Evolutionary conservation across 2,329 filamentous ascomycete genomes (phyloP).

Genomic region (Fulvia fulva): DNA sequence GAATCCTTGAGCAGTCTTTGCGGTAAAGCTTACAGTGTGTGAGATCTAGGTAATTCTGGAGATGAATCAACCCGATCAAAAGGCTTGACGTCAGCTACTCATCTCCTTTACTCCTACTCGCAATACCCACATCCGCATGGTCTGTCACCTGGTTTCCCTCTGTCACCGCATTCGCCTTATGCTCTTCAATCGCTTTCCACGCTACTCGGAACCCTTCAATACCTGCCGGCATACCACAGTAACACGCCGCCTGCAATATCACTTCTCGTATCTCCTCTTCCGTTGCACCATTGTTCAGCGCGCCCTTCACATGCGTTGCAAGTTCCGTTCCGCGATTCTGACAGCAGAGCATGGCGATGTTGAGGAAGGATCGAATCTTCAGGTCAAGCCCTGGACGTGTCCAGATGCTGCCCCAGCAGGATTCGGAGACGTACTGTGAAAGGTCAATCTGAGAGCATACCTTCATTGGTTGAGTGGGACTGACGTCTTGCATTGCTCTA

Average conservation of each 20-base stretch:
- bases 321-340: conserved; percentile 58
- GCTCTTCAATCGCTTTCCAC: conserved; percentile 50
- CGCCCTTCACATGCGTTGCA: conserved; percentile 59
- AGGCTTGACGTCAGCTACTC: too few relatives aligned
- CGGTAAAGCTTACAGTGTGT: neutral
- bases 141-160: conserved; percentile 6
- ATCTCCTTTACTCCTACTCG: conserved; percentile 12
- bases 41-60: neutral
- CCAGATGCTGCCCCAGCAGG: conserved; percentile 63
- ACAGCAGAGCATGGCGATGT: conserved; percentile 62
- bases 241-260: conserved; percentile 48
- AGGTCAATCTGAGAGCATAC: neutral
- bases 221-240: conserved; percentile 53
- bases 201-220: conserved; percentile 53
- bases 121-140: conserved; percentile 21
- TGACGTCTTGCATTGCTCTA: conserved; percentile 56
- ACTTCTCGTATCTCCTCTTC: conserved; percentile 62
- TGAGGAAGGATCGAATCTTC: conserved; percentile 59
- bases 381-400: conserved; percentile 58
- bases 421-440: conserved; percentile 52
- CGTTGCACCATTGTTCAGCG: conserved; percentile 58
- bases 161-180: conserved; percentile 31
- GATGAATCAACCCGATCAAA: too few relatives aligned
- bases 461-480: neutral
- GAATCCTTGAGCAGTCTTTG: neutral